Conservation (phyloP, 2,329 filamentous ascomycete species). For the Thielaviopsis euricoi region DNA sequence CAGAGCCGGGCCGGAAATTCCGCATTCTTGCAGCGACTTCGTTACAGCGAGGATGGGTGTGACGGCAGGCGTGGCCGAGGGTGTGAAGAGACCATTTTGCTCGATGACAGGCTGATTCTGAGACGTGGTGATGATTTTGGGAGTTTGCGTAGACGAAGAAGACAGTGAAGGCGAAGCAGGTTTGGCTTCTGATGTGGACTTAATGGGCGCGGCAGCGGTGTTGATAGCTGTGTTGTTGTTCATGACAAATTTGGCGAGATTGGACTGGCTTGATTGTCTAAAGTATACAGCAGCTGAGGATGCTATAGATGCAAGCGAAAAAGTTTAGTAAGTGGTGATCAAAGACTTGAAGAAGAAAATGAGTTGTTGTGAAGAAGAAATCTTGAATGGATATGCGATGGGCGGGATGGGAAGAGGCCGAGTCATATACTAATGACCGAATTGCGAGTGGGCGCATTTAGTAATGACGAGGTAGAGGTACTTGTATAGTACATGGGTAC, state of each 20-base stretch:
- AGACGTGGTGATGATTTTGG: constrained; percentile 15
- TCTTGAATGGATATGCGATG: not conserved
- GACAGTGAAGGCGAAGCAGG: not conserved
- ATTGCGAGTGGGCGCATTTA: not conserved
- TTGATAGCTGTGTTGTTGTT: constrained; percentile 20
- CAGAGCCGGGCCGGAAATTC: constrained; percentile 17
- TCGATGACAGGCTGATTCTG: constrained; percentile 22
- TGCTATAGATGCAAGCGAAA: not conserved
- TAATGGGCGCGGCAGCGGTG: constrained; percentile 12
- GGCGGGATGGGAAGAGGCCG: not conserved
- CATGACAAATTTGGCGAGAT: constrained; percentile 29
- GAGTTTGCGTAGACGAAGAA: not conserved
- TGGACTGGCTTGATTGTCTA: constrained; percentile 25
- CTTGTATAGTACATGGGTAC: not conserved
- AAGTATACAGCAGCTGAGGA: constrained; percentile 3
- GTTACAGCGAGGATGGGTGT: constrained; percentile 13
- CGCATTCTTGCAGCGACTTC: constrained; percentile 17
- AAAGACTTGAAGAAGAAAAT: not conserved
- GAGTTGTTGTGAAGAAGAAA: not conserved
- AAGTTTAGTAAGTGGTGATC: not conserved
- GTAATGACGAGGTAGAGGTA: not conserved
- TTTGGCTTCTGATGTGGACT: constrained; percentile 15
- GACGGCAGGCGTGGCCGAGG: constrained; percentile 15
- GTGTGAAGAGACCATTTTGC: constrained; percentile 17
- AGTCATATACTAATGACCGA: not conserved